phyloP scores from a whole-genome alignment of 371 early-diverging fungal species.

The Mortierella sp. region DNA sequence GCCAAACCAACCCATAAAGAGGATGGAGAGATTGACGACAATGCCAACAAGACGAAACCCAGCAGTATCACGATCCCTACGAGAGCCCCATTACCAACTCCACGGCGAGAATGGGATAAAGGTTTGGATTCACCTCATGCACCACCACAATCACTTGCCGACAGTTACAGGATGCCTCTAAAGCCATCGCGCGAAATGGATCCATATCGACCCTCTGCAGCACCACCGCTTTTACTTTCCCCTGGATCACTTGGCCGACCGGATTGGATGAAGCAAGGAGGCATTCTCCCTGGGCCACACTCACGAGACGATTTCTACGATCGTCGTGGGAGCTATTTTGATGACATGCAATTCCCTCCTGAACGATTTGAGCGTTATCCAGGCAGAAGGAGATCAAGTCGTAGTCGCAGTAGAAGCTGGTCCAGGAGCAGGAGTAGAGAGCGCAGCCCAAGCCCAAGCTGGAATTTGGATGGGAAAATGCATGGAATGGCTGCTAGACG shows the following conservation, averaged over 20 bases:
- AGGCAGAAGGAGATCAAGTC: conserved; percentile 35
- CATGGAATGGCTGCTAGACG: conserved; percentile 56
- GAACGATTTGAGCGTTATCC: conserved; percentile 42
- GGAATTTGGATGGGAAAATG: conserved; percentile 39
- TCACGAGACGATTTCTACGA: conserved; percentile 46
- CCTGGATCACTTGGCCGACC: conserved; percentile 33
- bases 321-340: conserved; percentile 46
- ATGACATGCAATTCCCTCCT: conserved; percentile 39
- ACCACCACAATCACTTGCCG: conserved; percentile 16
- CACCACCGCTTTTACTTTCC: conserved; percentile 29
- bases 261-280: conserved; percentile 37
- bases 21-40: conserved; percentile 37
- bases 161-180: conserved; percentile 23
- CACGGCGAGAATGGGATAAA: conserved; percentile 47
- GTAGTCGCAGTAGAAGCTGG: conserved; percentile 56
- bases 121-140: conserved; percentile 12
- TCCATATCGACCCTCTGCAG: conserved; percentile 28
- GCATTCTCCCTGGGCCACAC: conserved; percentile 10
- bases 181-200: conserved; percentile 38
- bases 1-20: conserved; percentile 29
- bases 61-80: neutral
- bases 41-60: conserved; percentile 4
- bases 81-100: conserved; percentile 16
- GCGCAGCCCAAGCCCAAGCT: conserved; percentile 57
- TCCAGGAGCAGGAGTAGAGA: conserved; percentile 57